Evolutionary conservation across 192 early-diverging fungal genomes (phyloP), one percentile per base, ranked within the genome.

Genomic region (Coemansia sp.): DNA sequence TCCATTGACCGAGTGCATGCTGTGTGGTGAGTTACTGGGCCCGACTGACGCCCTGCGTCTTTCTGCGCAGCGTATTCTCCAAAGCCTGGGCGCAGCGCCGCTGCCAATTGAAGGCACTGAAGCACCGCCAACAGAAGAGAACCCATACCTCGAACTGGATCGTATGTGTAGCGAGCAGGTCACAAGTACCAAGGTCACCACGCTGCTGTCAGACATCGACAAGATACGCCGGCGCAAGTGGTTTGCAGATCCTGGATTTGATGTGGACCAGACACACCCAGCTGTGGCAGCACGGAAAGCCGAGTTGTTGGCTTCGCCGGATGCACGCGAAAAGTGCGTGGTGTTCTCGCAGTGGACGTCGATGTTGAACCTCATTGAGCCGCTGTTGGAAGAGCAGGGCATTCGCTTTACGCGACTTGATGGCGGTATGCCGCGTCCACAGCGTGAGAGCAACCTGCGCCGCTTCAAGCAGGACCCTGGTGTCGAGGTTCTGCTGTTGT

Each of bases 311-410:
- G 40, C 52, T 23, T 31, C n/a, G 1, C 63, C 67, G n/a, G 56
- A 25, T 8, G 38, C 60, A 14, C 68, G 68, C 68, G 87, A 80
- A 20, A 95, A 96, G 68, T 87, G 86, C 18, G 91, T 98, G 4
- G 88, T 98, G 0, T 98, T 97, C 68, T 96, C 94, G 17, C 96
- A 98, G 70, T 98, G 92, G 82, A 96, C 93, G 1, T 74, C 74
- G 5, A 89, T 96, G 83, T 82, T 97, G 20, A 86, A 91, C 58
- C 53, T 95, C 4, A 78, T 90, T n/a, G 85, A 85, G 56, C 67
- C 67, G 1, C 79, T 83, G 17, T 70, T 93, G 15, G 44, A 58
- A 25, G 60, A 79, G 34, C 80, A 85, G 11, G 82, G 81, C 2
- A 83, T 93, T 15, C 38, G 61, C 6, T 93, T 82, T 68, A 76